Conservation (phyloP, 2,329 filamentous ascomycete species). For the Coleophoma crateriformis region DNA sequence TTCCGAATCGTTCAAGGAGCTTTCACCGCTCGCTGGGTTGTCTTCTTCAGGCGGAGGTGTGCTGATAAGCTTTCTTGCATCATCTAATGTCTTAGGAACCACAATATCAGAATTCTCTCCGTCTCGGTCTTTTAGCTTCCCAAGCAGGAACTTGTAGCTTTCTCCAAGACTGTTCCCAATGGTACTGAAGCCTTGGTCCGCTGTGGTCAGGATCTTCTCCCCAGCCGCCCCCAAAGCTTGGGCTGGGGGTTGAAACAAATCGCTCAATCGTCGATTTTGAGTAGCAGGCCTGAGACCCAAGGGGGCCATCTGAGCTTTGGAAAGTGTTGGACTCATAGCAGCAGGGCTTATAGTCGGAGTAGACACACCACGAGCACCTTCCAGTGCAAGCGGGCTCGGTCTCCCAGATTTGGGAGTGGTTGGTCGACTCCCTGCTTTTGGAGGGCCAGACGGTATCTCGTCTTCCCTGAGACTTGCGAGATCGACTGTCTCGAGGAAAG, state of each 20-base stretch:
- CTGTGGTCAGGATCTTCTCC: slow-evolving; percentile 79
- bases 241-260: slow-evolving; percentile 78
- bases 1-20: slow-evolving; percentile 37
- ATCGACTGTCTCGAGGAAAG: slow-evolving; percentile 92
- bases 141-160: slow-evolving; percentile 90
- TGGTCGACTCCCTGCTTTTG: slow-evolving; percentile 46
- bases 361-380: slow-evolving; percentile 15
- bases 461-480: slow-evolving; percentile 81
- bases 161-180: slow-evolving; percentile 87
- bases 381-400: slow-evolving; percentile 20
- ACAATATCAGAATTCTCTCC: slow-evolving; percentile 43
- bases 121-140: slow-evolving; percentile 71
- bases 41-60: slow-evolving; percentile 50
- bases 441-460: slow-evolving; percentile 64
- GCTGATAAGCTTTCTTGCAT: slow-evolving; percentile 83
- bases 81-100: slow-evolving; percentile 85
- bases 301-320: slow-evolving; percentile 21
- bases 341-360: slow-evolving; percentile 14
- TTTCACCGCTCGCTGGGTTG: slow-evolving; percentile 39
- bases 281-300: slow-evolving; percentile 24
- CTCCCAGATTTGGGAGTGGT: slow-evolving; percentile 35
- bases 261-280: slow-evolving; percentile 70
- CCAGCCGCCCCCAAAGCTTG: slow-evolving; percentile 77
- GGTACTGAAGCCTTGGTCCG: slow-evolving; percentile 86
- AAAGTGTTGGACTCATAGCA: slow-evolving; percentile 26